Base-by-base conservation (phyloP, 441 rosid species). In the Pelargonium cotyledonis region DNA sequence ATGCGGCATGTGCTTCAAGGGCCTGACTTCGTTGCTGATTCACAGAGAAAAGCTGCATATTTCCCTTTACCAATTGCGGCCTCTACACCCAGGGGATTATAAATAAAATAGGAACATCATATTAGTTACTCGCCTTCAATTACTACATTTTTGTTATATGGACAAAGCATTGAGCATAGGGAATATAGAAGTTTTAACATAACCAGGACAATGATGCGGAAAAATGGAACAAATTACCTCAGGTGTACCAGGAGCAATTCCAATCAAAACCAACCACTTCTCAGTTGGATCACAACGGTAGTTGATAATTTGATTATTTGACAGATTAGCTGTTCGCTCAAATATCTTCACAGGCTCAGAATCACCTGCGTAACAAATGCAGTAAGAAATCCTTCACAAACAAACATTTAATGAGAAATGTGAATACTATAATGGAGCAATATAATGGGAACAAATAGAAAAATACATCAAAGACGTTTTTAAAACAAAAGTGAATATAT, bases 1-100 rank as follows among this genome's bases (percentile, higher is more conserved):
- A 82, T 6, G 99, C 97, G 73, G 99, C 97, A 85, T 96, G 99
- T 61, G 99, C 99, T 82, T 96, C 99, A 71, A 96, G 97, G 60
- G 97, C 98, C 83, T 96, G 99, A 83, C 99, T 93, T 47, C 98
- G 96, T 83, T 96, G 98, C 82, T 96, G 98, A 66, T 96, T 97
- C 71, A 95, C 84, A 29, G 99, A 95, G 81, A 88, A 95, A 77
- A 95, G 97, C 78, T 95, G 99, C 99, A 95, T 91, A 75, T 89
- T 92, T 72, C 98, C 99, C 82, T 91, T 95, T 19, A 95, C 99
- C 77, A 95, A 77, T 82, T 92, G 97, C 70, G 88, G 89, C 84
- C 90, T 86, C 99, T 94, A 76, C 35, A 80, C 70, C 79, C 40
- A 73, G 72, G 51, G 38, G 6, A 31, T 31, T 31, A 31, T 5